Evolutionary conservation across 2,329 filamentous ascomycete genomes (phyloP).

Genomic region (Ophiostoma quercus): DNA sequence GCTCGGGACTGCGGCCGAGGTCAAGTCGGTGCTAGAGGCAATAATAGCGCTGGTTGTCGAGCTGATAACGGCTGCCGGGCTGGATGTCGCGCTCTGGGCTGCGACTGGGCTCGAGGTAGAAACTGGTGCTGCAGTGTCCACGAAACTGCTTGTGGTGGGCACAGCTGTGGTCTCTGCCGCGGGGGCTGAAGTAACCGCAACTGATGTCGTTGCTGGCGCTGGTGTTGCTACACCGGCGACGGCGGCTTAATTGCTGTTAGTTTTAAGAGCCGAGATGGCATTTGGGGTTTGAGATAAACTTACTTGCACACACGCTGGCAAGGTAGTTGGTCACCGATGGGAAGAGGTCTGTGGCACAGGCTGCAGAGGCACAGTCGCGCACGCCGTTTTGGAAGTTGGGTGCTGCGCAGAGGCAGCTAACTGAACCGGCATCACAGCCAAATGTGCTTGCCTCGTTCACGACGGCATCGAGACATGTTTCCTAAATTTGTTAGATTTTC

Average conservation of each 20-base stretch:
- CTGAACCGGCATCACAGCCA: slow-evolving; percentile 23
- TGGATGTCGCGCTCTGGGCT: background rate
- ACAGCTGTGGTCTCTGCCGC: background rate
- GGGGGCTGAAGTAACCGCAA: background rate
- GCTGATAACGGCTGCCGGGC: background rate
- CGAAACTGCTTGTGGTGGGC: slow-evolving; percentile 6
- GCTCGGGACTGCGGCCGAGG: background rate
- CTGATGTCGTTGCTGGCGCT: slow-evolving; percentile 14
- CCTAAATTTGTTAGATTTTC: slow-evolving; percentile 19
- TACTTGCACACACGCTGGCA: slow-evolving; percentile 27
- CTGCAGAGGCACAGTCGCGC: slow-evolving; percentile 26
- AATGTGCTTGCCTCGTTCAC: slow-evolving; percentile 22
- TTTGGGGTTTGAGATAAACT: slow-evolving; percentile 4
- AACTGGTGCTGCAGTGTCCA: slow-evolving; percentile 8
- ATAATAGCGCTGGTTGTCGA: background rate
- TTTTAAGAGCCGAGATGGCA: background rate
- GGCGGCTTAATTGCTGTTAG: slow-evolving; percentile 11
- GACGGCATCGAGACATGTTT: slow-evolving; percentile 28
- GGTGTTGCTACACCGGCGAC: slow-evolving; percentile 13
- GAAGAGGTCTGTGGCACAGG: slow-evolving; percentile 26
- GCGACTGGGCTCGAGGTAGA: background rate
- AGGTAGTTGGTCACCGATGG: slow-evolving; percentile 26
- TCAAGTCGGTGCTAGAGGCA: background rate
- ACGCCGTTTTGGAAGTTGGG: slow-evolving; percentile 26
- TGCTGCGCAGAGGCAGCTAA: slow-evolving; percentile 27